Conservation (phyloP, 2,329 filamentous ascomycete species). For the Neonectria sp. region DNA sequence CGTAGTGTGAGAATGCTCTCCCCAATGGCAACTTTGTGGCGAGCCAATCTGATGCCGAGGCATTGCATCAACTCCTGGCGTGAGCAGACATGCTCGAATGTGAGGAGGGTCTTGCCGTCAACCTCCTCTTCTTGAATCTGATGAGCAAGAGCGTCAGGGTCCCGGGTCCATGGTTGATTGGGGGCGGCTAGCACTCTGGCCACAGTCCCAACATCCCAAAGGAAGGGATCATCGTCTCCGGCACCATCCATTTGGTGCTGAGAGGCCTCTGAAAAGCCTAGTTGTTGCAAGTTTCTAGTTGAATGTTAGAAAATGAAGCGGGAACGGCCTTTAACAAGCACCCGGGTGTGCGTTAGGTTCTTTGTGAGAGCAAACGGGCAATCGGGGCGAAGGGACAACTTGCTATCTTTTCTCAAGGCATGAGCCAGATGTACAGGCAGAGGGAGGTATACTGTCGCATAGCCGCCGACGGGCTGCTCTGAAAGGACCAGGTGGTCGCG, state of each 20-base stretch:
- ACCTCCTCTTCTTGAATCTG: slow-evolving; percentile 74
- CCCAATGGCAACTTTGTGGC: slow-evolving; percentile 71
- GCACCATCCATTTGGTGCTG: slow-evolving; percentile 46
- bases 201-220: slow-evolving; percentile 80
- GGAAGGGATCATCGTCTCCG: slow-evolving; percentile 74
- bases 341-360: background rate
- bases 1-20: slow-evolving; percentile 72
- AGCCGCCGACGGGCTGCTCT: slow-evolving; percentile 31
- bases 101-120: slow-evolving; percentile 76
- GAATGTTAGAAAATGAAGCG: slow-evolving; percentile 4
- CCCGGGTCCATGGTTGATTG: slow-evolving; percentile 64
- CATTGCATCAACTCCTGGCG: slow-evolving; percentile 66
- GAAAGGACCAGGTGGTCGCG: slow-evolving; percentile 11
- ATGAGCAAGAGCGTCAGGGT: slow-evolving; percentile 66
- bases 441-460: slow-evolving; percentile 34
- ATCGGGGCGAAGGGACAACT: background rate
- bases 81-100: slow-evolving; percentile 65
- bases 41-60: slow-evolving; percentile 70
- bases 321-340: background rate
- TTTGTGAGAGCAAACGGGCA: background rate
- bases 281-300: slow-evolving; percentile 12
- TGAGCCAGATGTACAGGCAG: slow-evolving; percentile 2
- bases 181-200: slow-evolving; percentile 75
- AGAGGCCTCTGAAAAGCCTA: slow-evolving; percentile 17
- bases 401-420: slow-evolving; percentile 6